Conservation (phyloP, 2,329 filamentous ascomycete species). For the Aspergillus vadensis region DNA sequence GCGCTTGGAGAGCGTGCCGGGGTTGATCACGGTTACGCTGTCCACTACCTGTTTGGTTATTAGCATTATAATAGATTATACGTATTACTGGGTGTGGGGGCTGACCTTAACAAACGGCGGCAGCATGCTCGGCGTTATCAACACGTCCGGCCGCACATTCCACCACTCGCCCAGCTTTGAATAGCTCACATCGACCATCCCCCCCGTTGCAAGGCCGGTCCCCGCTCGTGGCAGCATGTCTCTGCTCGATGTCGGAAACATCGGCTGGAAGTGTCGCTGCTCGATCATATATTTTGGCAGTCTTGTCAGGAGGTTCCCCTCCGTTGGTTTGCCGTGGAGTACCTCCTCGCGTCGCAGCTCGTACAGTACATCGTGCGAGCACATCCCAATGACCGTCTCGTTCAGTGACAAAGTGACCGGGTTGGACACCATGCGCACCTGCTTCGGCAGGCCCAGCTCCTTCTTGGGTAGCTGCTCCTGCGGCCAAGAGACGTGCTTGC, state of each 20-base stretch:
- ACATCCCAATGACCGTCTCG: slow-evolving; percentile 79
- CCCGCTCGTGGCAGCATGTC: slow-evolving; percentile 67
- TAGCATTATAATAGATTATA: neutral
- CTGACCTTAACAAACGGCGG: slow-evolving; percentile 84
- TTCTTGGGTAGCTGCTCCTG: slow-evolving; percentile 70
- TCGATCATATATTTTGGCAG: slow-evolving; percentile 77
- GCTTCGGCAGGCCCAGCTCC: slow-evolving; percentile 76
- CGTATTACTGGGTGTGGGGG: neutral
- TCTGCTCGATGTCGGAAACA: slow-evolving; percentile 79
- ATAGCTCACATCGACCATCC: slow-evolving; percentile 80
- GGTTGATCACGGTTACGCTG: slow-evolving; percentile 86
- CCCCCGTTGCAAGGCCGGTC: slow-evolving; percentile 66
- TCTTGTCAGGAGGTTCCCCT: slow-evolving; percentile 67
- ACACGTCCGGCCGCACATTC: slow-evolving; percentile 78
- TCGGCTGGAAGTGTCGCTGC: slow-evolving; percentile 85
- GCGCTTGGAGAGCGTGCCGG: slow-evolving; percentile 81
- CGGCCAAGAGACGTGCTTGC: slow-evolving; percentile 85
- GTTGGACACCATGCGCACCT: slow-evolving; percentile 78
- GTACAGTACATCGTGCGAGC: slow-evolving; percentile 79
- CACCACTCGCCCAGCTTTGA: slow-evolving; percentile 89
- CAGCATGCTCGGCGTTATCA: slow-evolving; percentile 79
- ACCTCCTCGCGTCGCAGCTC: slow-evolving; percentile 79
- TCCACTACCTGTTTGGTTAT: slow-evolving; percentile 71
- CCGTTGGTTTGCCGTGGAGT: slow-evolving; percentile 56
- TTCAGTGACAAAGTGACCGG: slow-evolving; percentile 89